Percentiles rank a stretch among this genome's conserved stretches.
These are phyloP conservation scores for Perilla frutescens DNA, from an alignment of 257 asterid species.

Conservation along the genomic window DNA sequence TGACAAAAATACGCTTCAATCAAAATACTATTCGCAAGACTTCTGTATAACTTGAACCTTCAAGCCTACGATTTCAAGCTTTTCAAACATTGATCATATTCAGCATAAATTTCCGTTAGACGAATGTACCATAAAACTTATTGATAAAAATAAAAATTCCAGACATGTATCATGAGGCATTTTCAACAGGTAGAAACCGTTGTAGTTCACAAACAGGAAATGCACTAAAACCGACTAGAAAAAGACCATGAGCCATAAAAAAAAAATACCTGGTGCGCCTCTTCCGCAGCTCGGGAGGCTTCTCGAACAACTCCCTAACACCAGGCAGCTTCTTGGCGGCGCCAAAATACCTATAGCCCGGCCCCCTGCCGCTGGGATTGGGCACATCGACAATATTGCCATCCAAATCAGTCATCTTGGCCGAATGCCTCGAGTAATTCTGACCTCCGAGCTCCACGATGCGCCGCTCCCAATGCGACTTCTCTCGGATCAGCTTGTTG, in stretches of 20 bases:
- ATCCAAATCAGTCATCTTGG: slow-evolving; percentile 97
- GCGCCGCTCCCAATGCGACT: slow-evolving; percentile 90
- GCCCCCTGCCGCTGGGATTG: slow-evolving; percentile 95
- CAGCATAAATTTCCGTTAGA: not conserved
- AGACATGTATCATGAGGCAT: not conserved
- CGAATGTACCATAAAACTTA: not conserved
- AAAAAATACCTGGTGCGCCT: slow-evolving; percentile 79
- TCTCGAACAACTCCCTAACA: slow-evolving; percentile 88
- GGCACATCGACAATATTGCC: slow-evolving; percentile 97
- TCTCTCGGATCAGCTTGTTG: slow-evolving; percentile 89
- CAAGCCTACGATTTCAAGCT: not conserved
- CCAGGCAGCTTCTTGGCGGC: slow-evolving; percentile 99
- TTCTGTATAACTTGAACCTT: not conserved
- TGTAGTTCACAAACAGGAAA: not conserved
- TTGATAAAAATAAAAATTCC: no score
- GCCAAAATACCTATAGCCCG: slow-evolving; percentile 95
- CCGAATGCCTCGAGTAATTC: slow-evolving; percentile 65
- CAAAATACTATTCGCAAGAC: not conserved
- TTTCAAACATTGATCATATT: not conserved
- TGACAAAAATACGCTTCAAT: not conserved
- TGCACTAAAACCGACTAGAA: not conserved
- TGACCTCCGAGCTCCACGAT: slow-evolving; percentile 92
- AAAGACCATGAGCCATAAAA: not conserved
- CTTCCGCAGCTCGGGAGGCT: slow-evolving; percentile 94
- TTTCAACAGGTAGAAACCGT: slow-evolving; percentile 9